phyloP scores from a whole-genome alignment of 108 stramenopile species.

The Thalassiosira profunda region DNA sequence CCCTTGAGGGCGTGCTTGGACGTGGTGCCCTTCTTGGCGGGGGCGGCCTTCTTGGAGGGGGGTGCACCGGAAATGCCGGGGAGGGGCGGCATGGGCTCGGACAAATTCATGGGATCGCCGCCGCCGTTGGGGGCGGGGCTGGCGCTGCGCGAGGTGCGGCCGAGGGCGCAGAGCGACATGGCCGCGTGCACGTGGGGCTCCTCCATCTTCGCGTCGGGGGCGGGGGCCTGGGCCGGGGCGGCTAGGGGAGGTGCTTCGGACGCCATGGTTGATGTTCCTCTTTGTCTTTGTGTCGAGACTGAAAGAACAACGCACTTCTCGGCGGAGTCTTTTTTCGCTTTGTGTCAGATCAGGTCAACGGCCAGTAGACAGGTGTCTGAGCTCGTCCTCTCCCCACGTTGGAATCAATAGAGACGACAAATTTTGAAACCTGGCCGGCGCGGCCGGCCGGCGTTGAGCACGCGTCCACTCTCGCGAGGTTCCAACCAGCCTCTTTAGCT shows the following conservation, averaged over 20 bases:
- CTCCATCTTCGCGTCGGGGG: neutral
- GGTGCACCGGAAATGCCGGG: neutral
- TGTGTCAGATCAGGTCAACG: neutral
- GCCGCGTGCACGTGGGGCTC: too few relatives aligned
- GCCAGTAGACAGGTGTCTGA: too few relatives aligned
- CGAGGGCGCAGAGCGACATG: conserved; percentile 18
- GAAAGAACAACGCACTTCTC: too few relatives aligned
- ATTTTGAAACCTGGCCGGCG: too few relatives aligned
- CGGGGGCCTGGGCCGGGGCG: neutral
- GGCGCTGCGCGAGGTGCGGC: neutral
- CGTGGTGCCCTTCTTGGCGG: conserved; percentile 10
- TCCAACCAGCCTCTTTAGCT: too few relatives aligned
- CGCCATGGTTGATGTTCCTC: too few relatives aligned
- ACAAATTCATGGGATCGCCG: neutral
- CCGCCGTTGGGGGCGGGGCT: conserved; percentile 7
- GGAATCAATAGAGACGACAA: too few relatives aligned
- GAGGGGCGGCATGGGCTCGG: neutral
- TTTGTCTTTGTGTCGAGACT: neutral
- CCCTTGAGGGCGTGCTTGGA: conserved; percentile 7
- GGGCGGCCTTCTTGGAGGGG: conserved; percentile 6
- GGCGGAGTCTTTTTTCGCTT: too few relatives aligned
- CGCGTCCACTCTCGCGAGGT: too few relatives aligned
- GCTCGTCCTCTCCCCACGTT: too few relatives aligned
- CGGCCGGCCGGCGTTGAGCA: too few relatives aligned
- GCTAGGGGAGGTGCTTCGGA: neutral